Base-by-base conservation (phyloP, 345 rosid species). In the Pelargonium nanum region DNA sequence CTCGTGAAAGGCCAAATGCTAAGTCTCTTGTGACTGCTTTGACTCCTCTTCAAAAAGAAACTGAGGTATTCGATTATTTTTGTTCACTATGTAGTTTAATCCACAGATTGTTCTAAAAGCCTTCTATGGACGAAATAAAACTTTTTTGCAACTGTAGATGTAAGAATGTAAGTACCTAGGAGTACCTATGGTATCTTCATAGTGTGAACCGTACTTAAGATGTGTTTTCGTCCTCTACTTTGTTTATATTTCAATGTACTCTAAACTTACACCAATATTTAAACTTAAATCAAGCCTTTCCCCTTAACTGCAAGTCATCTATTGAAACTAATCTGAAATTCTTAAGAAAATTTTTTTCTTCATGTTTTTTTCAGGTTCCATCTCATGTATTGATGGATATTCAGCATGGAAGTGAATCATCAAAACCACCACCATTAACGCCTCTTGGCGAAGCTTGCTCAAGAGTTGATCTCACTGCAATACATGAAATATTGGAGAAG, bases 1-100 rank as follows among this genome's bases (percentile, higher is more conserved):
- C 93, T 67, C 93, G 93, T 64, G 93, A 88, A 75, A 88, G 96
- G 84, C 96, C 96, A 4, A 85, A 83, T 59, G 82, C 82, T 50
- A 88, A 84, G 69, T 85, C 93, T 76, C 88, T 85, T 48, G 96
- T 85, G 60, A 62, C 69, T 53, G 76, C 90, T 53, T 88, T 88
- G 15, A 58, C 78, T 65, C 79, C 90, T 58, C 90, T 88, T 64
- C 93, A 80, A 68, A 88, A 85, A 64, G 93, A 85, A 77, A 75
- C 80, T 24, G 85, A 80, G 77, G 96, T 88, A 74, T 32, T 54
- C 25, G 40, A 50, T 63, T 23, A 28, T 55, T 62, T 59, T 30
- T 40, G 8, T 25, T 66, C 13, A 40, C 2, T 17, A 40, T 9
- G 15, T 17, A 9, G 16, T 9, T 40, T 40, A 6, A 40, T 12